Conservation (phyloP, 2,329 filamentous ascomycete genomes). For the Tolypocladium nubicola region DNA sequence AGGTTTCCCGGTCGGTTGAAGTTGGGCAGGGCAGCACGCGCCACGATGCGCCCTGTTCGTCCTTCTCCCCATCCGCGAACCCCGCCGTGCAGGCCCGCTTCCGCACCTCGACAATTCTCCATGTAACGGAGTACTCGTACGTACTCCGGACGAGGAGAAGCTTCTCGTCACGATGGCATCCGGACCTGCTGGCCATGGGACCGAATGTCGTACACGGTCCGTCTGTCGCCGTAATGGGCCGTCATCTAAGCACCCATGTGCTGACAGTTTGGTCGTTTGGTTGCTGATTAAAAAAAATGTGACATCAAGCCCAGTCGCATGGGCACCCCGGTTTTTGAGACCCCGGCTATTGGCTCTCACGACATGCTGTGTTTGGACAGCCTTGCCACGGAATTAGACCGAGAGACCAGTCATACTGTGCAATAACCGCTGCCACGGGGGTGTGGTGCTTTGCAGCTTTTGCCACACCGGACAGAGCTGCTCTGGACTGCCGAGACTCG, state of each 20-base stretch:
- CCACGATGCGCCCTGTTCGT: background rate
- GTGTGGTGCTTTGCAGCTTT: background rate
- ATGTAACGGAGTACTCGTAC: no score
- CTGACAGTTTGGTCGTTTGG: background rate
- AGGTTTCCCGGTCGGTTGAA: background rate
- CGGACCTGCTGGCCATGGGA: background rate
- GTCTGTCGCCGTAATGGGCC: background rate
- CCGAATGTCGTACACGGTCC: background rate
- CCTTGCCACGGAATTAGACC: background rate
- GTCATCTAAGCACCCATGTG: background rate
- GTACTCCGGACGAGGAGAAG: background rate
- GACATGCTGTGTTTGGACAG: background rate
- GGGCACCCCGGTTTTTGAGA: background rate
- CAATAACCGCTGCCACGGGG: background rate
- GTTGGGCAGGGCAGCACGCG: background rate
- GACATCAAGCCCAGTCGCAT: background rate
- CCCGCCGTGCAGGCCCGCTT: background rate
- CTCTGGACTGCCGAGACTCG: background rate
- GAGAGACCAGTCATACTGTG: background rate
- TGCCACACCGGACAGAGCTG: background rate
- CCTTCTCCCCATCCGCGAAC: background rate
- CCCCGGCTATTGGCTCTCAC: background rate
- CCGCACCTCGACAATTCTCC: background rate
- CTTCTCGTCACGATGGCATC: background rate
- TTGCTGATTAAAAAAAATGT: background rate